Evolutionary conservation across 2,329 filamentous ascomycete genomes (phyloP).

Genomic region (Curvularia hawaiiensis): DNA sequence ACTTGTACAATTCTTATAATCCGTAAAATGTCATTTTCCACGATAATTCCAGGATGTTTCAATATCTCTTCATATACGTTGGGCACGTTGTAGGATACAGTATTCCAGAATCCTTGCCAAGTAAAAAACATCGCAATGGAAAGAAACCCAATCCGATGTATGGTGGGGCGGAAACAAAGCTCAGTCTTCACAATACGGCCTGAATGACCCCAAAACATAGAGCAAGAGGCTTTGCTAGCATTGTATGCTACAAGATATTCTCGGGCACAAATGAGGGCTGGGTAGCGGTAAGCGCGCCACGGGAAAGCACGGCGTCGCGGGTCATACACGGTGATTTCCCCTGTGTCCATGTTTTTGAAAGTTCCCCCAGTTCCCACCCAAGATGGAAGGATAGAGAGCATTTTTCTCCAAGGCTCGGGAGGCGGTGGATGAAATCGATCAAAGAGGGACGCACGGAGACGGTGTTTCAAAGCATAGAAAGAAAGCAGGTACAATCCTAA

Average conservation of each 20-base stretch:
- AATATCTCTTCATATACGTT: background rate
- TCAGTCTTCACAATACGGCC: background rate
- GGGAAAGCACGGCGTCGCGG: background rate
- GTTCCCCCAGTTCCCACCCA: background rate
- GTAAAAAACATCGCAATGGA: background rate
- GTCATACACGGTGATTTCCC: background rate
- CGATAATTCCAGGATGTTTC: background rate
- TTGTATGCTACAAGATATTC: background rate
- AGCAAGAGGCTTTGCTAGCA: background rate
- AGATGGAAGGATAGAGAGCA: background rate
- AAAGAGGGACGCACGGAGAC: background rate
- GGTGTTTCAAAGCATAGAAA: background rate
- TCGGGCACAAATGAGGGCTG: background rate
- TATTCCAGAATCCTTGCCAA: background rate
- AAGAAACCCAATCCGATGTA: background rate
- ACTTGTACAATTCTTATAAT: background rate
- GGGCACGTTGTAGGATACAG: background rate
- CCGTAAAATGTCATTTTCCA: background rate
- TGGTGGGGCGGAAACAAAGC: background rate
- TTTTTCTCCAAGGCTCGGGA: background rate
- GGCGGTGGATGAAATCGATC: background rate
- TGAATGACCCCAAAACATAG: background rate
- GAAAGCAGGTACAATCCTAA: background rate
- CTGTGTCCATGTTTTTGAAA: background rate
- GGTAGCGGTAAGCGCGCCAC: background rate